Evolutionary conservation across 805 yeast genomes (phyloP).

Genomic region (Scheffersomyces amazonensis): DNA sequence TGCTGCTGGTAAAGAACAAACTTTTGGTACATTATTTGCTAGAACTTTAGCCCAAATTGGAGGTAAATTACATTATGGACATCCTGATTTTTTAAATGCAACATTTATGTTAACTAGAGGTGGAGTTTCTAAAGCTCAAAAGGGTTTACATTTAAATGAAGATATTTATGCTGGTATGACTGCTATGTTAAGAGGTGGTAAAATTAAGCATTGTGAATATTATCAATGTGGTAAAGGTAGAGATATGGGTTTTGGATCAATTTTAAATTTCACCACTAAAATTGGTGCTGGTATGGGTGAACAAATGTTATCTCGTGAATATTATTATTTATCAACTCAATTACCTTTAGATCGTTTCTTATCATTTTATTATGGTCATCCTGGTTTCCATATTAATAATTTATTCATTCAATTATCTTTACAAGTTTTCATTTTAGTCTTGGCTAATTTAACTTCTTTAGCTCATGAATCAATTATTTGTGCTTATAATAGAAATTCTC

Average conservation of each 20-base stretch:
- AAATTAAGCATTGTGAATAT: conserved; percentile 80
- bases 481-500: conserved; percentile 53
- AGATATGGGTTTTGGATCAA: conserved; percentile 81
- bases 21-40: conserved; percentile 81
- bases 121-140: conserved; percentile 83
- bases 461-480: conserved; percentile 62
- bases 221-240: conserved; percentile 86
- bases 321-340: conserved; percentile 74
- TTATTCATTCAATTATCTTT: conserved; percentile 67
- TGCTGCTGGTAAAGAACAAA: conserved; percentile 87
- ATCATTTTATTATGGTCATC: conserved; percentile 81
- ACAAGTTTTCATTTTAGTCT: conserved; percentile 53
- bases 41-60: conserved; percentile 80
- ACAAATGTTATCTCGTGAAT: conserved; percentile 79
- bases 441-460: conserved; percentile 62
- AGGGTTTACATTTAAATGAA: conserved; percentile 78
- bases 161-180: conserved; percentile 87
- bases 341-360: conserved; percentile 75
- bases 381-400: conserved; percentile 82
- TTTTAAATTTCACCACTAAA: conserved; percentile 76
- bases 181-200: conserved; percentile 75
- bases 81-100: conserved; percentile 77
- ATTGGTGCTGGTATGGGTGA: conserved; percentile 93
- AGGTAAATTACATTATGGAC: conserved; percentile 83
- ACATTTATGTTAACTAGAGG: conserved; percentile 82